Base-by-base conservation (phyloP, 1,284 basidiomycete species). In the Taiwanofungus camphoratus region DNA sequence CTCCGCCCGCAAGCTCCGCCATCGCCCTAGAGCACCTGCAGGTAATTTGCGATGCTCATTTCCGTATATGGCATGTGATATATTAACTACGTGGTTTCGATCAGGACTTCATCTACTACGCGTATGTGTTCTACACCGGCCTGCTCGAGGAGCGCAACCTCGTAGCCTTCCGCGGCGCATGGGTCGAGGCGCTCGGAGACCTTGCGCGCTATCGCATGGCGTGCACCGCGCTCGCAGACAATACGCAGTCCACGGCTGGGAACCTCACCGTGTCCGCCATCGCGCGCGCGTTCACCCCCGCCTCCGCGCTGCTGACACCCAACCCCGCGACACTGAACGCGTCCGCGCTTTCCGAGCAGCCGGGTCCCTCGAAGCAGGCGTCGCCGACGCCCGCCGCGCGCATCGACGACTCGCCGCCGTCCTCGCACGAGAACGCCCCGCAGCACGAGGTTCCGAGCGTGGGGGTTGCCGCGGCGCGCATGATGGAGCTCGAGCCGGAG, bases 131-230 rank as follows among this genome's bases (percentile, higher is more conserved):
- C 58, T 98, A 98, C 68, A 87, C 92, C 0, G 82, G 85, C 34
- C 75, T 99, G 5, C 73, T 92, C 42, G 95, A 98, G 58, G 87
- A 94, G 57, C 80, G 79, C 15, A 75, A 70, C 2, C 76, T 97
- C 41, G 65, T 64, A 9, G 64, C 68, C 7, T 94, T 94, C 69
- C 81, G 84, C 45, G 72, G 79, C 1, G 82, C 83, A 1, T 99
- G 95, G 93, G 81, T 98, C 41, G 94, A 99, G 62, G 92, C 93
- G 4, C 80, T 99, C 11, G 95, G 95, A 19, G 94, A 98, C 64
- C 76, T 99, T 24, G 93, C 95, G 0, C 75, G 94, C 21, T 98
- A 96, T 61, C 79, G 90, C 38, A 95, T 98, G 90, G 86, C 87
- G 3, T 88, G 96, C n/a, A 88, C 80, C 26, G 77, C 77, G 23